A percentile compares a stretch with the other conserved stretches of the same genome.
These are phyloP conservation scores for Trebouxia sp. DNA, from an alignment of 139 green algal genomes.

Conservation along the genomic window DNA sequence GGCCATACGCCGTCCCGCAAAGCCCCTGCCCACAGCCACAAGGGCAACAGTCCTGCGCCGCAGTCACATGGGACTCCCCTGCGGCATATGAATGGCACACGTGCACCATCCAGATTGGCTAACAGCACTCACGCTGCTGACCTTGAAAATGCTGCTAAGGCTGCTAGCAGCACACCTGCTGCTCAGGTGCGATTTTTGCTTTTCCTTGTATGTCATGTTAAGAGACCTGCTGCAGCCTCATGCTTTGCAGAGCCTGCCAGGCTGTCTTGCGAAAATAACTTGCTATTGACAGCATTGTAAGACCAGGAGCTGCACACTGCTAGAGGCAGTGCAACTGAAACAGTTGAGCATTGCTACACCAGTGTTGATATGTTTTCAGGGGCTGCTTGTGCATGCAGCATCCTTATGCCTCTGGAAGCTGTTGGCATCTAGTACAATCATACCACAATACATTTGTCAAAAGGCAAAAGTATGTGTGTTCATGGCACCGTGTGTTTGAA, in stretches of 20 bases:
- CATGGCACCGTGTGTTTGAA: no score
- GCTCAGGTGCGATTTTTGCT: no score
- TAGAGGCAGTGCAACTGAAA: neutral
- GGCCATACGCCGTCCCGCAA: constrained; percentile 5
- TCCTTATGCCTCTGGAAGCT: no score
- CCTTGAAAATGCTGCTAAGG: constrained; percentile 14
- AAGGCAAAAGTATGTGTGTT: no score
- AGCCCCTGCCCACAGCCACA: neutral
- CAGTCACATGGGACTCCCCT: neutral
- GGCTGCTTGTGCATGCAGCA: no score
- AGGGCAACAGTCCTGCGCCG: neutral
- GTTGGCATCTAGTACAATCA: no score
- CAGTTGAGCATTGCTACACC: no score
- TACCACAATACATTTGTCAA: no score
- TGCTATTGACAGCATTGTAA: neutral
- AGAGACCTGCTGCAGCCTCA: neutral
- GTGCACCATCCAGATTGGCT: neutral
- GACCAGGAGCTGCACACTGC: neutral
- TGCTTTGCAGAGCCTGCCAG: neutral
- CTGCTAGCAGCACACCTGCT: neutral
- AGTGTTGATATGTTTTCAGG: no score
- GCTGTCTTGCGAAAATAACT: neutral
- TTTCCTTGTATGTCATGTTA: no score
- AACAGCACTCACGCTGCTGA: neutral
- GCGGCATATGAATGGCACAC: neutral